Evolutionary conservation across 345 rosid genomes (phyloP).

Genomic region (Raphanus raphanistrum): DNA sequence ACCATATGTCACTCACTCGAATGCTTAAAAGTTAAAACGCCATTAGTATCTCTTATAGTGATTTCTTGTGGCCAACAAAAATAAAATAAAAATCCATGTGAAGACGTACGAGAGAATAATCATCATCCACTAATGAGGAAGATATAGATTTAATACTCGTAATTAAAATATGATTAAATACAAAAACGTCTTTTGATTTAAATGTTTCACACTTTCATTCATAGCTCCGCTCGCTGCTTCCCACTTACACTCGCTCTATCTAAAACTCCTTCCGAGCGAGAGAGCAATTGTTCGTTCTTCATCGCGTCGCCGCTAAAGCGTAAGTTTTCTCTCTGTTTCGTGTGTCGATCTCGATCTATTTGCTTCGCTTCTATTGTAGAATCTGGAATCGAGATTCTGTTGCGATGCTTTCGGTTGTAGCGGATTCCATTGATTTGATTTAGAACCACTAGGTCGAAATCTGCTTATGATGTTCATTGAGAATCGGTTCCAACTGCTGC

Average conservation of each 20-base stretch:
- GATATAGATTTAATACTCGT: neutral
- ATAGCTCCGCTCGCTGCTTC: neutral
- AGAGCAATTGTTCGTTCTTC: constrained; percentile 14
- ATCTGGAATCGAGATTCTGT: constrained; percentile 19
- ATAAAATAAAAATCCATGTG: no score
- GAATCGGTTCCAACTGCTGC: constrained; percentile 5
- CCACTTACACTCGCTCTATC: constrained; percentile 4
- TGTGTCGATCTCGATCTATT: constrained; percentile 4
- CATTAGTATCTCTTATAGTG: neutral
- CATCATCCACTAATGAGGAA: neutral
- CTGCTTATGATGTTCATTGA: constrained; percentile 13
- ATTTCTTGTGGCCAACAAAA: no score
- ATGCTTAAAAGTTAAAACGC: neutral
- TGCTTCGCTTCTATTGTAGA: neutral
- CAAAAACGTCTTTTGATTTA: neutral
- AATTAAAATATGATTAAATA: neutral
- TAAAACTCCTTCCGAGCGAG: neutral
- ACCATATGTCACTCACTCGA: neutral
- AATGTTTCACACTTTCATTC: neutral
- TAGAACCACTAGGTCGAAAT: neutral
- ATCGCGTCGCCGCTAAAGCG: constrained; percentile 4
- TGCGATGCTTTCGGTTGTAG: neutral
- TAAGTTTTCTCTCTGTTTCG: constrained; percentile 3
- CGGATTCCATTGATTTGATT: neutral
- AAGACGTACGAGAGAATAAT: no score